Conservation (phyloP, 1,284 basidiomycete genomes). For the Papiliotrema fonsecae region DNA sequence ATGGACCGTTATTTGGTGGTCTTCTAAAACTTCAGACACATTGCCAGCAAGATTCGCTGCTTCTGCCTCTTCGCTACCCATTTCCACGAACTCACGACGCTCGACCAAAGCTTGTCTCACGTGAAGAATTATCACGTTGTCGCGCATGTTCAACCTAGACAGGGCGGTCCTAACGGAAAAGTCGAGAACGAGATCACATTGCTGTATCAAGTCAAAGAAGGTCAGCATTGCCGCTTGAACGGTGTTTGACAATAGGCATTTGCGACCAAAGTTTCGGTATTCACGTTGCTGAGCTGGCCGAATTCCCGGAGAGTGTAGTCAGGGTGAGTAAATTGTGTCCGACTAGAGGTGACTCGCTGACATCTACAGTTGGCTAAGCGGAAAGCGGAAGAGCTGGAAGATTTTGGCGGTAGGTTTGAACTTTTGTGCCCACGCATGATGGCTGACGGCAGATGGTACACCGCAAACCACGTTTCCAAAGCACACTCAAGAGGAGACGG, state of each 20-base stretch:
- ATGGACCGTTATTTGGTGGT: not conserved
- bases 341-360: slow-evolving; percentile 2
- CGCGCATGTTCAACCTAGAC: slow-evolving; percentile 67
- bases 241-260: slow-evolving; percentile 52
- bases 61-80: slow-evolving; percentile 97
- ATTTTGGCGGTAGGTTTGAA: slow-evolving; percentile 60
- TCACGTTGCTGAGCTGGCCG: slow-evolving; percentile 92
- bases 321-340: slow-evolving; percentile 55
- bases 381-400: slow-evolving; percentile 95
- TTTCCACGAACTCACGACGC: slow-evolving; percentile 92
- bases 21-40: slow-evolving; percentile 63
- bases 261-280: slow-evolving; percentile 98
- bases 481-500: slow-evolving; percentile 59
- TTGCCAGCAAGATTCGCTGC: slow-evolving; percentile 82
- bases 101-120: slow-evolving; percentile 77
- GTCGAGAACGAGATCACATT: slow-evolving; percentile 84
- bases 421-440: not conserved
- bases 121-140: slow-evolving; percentile 96
- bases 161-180: slow-evolving; percentile 50
- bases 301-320: slow-evolving; percentile 91
- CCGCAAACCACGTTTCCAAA: slow-evolving; percentile 50
- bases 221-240: slow-evolving; percentile 47
- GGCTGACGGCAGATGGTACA: slow-evolving; percentile 12
- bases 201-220: slow-evolving; percentile 92
- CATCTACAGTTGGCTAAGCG: slow-evolving; percentile 72